Base-by-base conservation (phyloP, 805 yeast species). In the Pichia membranifaciens region DNA sequence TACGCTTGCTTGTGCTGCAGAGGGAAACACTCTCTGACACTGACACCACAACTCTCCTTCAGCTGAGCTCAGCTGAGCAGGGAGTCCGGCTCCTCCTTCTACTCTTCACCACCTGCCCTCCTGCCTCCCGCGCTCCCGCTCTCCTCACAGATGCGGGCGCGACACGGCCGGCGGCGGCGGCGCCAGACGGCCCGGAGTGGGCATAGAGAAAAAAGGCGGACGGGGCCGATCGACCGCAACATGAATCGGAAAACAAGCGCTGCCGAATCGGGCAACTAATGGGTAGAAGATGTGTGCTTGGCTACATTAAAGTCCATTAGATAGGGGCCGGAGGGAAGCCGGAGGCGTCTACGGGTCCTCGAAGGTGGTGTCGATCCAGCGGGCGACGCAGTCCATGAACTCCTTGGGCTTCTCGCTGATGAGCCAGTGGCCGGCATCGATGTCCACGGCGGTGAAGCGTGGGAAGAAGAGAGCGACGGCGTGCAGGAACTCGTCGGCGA, bases 381-480 rank as follows among this genome's bases (percentile, higher is more conserved):
- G 21, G n/a, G 28, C 72, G 15, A 86, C 78, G 6, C 68, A 66
- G 3, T 72, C 77, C 21, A 87, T 69, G 53, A 91, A 88, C 58
- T 83, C 95, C 7, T 69, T 56, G 0, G 98, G 96, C 54, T 84
- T 83, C 59, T 91, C 97, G 36, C 87, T 79, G 54, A 87, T 87
- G 15, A 90, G 77, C 96, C 97, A 91, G 64, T 91, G 99, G 2
- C 96, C 96, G 0, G 90, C 78, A 17, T 87, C 82, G 21, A 93
- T 69, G 58, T 85, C 96, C 39, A 76, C 71, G 13, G 86, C 66
- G 51, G 79, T 85, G 58, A 88, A 88, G 22, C 72, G 69, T 0
- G 97, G 97, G 67, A 88, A 91, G 58, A 77, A 86, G 47, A 69
- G 66, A 1, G 90, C 95, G 43, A 88, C 83, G 17, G 76, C 77